These are phyloP conservation scores for Ascochyta rabiei DNA, from an alignment of 2,329 filamentous ascomycete genomes.

Conservation along the genomic window DNA sequence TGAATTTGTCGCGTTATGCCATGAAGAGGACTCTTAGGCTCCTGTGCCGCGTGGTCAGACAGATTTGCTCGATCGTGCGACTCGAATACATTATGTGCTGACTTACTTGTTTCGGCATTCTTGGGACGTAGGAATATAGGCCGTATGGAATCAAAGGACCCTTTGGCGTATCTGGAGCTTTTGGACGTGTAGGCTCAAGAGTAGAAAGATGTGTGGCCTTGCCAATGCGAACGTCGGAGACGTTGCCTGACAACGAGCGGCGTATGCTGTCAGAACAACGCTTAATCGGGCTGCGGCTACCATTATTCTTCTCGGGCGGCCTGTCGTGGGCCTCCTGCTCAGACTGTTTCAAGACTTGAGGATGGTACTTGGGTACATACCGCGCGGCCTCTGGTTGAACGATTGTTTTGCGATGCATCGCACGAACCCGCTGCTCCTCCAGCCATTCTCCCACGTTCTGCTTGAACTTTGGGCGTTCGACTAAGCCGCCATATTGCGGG, in stretches of 20 bases:
- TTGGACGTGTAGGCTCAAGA: not conserved
- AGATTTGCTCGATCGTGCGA: not conserved
- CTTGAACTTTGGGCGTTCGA: conserved; percentile 41
- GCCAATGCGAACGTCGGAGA: conserved; percentile 3
- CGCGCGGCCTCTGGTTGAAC: conserved; percentile 14
- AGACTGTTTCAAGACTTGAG: conserved; percentile 6
- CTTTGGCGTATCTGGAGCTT: conserved; percentile 1
- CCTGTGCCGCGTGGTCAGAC: not conserved
- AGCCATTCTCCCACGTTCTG: conserved; percentile 38
- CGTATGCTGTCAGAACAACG: conserved; percentile 25
- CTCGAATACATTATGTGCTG: not conserved
- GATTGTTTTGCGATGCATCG: conserved; percentile 21
- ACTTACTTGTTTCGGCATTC: conserved; percentile 7
- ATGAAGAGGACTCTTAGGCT: conserved; percentile 30
- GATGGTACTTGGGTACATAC: conserved; percentile 10
- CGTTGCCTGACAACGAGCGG: conserved; percentile 22
- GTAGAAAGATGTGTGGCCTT: not conserved
- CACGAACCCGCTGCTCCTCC: conserved; percentile 28
- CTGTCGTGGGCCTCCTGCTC: not conserved
- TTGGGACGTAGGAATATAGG: conserved; percentile 2
- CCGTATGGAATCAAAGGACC: conserved; percentile 1
- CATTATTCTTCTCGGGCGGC: not conserved
- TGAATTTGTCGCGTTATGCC: conserved; percentile 28
- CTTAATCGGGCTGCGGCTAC: conserved; percentile 25
- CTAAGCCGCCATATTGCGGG: conserved; percentile 39